Conservation (phyloP, 768 basidiomycete genomes). For the Collybia sp. region DNA sequence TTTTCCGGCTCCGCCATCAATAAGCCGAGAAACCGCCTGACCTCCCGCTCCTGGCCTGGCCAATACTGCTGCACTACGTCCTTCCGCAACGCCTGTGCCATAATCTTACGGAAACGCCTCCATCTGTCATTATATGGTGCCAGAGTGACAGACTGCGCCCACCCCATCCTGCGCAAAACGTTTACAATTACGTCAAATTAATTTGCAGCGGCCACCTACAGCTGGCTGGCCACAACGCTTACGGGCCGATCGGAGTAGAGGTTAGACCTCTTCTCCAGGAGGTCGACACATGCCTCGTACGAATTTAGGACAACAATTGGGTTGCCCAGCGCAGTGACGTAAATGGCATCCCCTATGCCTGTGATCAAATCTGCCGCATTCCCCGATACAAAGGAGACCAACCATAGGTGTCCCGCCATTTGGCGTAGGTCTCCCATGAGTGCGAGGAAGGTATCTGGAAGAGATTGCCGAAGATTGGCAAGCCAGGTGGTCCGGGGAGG, state of each 20-base stretch:
- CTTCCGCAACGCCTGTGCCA: neutral
- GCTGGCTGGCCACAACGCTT: slow-evolving; percentile 11
- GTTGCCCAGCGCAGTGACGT: slow-evolving; percentile 15
- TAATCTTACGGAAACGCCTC: neutral
- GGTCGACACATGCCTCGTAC: slow-evolving; percentile 14
- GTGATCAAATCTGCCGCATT: no score
- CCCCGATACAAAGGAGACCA: neutral
- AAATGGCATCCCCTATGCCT: slow-evolving; percentile 18
- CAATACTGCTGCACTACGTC: neutral
- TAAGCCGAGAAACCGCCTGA: no score
- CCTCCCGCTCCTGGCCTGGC: neutral
- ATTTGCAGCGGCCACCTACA: neutral
- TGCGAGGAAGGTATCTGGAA: neutral
- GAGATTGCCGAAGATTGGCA: neutral
- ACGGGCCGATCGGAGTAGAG: slow-evolving; percentile 26
- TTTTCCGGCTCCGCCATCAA: no score
- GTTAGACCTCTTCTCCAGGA: slow-evolving; percentile 19
- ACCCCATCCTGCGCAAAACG: neutral
- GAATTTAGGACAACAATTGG: slow-evolving; percentile 21
- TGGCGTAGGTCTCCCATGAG: neutral
- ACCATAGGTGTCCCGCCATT: neutral
- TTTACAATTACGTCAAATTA: neutral
- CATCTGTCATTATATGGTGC: neutral
- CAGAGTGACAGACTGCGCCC: neutral
- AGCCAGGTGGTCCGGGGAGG: neutral